Conservation (phyloP, 805 yeast species). For the Blastobotrys robertii region DNA sequence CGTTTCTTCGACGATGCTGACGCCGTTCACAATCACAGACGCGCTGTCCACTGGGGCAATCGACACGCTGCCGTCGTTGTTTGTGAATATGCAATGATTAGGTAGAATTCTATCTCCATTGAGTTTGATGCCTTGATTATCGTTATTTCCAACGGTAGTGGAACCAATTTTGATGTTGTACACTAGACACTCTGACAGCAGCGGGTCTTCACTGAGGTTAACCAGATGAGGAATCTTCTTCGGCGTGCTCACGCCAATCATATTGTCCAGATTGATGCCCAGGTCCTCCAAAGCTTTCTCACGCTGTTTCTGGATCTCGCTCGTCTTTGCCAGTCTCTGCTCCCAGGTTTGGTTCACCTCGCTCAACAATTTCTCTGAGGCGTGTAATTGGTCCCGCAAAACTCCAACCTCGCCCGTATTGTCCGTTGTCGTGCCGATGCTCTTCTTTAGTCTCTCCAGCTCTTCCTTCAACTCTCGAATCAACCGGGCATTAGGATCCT, state of each 20-base stretch:
- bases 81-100: constrained; percentile 17
- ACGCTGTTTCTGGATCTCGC: constrained; percentile 18
- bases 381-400: constrained; percentile 11
- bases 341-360: constrained; percentile 23
- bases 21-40: constrained; percentile 18
- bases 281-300: constrained; percentile 21
- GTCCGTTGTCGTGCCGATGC: constrained; percentile 4
- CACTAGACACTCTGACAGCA: constrained; percentile 20
- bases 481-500: constrained; percentile 54
- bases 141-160: constrained; percentile 19
- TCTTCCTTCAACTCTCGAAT: constrained; percentile 20
- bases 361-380: constrained; percentile 19
- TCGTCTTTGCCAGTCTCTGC: constrained; percentile 16
- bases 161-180: constrained; percentile 20
- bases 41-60: constrained; percentile 13
- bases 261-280: constrained; percentile 18
- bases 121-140: constrained; percentile 15
- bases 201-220: constrained; percentile 21
- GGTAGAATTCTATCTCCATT: constrained; percentile 15
- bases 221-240: constrained; percentile 21
- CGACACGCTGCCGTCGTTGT: constrained; percentile 12
- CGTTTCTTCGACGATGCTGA: constrained; percentile 7
- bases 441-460: constrained; percentile 12
- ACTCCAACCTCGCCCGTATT: background rate
- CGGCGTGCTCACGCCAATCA: constrained; percentile 21